Percentiles rank a stretch among this genome's conserved stretches.
Evolutionary conservation across 2,329 filamentous ascomycete genomes (phyloP).

Genomic region (Madurella mycetomatis): DNA sequence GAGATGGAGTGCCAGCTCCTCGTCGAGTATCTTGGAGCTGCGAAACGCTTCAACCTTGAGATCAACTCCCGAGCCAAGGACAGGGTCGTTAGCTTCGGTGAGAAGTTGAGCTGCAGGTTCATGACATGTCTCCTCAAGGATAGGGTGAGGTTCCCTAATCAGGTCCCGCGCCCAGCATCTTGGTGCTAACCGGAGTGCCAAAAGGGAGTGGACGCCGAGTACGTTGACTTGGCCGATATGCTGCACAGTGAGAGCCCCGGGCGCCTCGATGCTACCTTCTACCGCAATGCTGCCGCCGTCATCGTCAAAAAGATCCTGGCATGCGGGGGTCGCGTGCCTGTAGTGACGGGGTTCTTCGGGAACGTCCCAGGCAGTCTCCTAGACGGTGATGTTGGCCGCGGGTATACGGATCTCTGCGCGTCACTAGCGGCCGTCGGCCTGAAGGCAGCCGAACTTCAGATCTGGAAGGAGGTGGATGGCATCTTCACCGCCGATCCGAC

Average conservation of each 20-base stretch:
- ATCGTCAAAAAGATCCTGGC: constrained; percentile 61
- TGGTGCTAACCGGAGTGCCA: constrained; percentile 26
- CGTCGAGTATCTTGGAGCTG: constrained; percentile 64
- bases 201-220: constrained; percentile 76
- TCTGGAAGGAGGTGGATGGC: constrained; percentile 95
- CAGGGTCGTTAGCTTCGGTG: constrained; percentile 88
- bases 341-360: constrained; percentile 92
- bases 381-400: constrained; percentile 82
- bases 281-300: constrained; percentile 57
- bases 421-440: constrained; percentile 86
- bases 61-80: constrained; percentile 76
- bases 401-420: constrained; percentile 95
- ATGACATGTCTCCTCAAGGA: constrained; percentile 83
- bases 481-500: constrained; percentile 62
- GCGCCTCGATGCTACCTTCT: constrained; percentile 64
- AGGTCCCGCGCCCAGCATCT: not conserved
- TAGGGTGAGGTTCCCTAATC: constrained; percentile 40
- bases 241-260: constrained; percentile 62
- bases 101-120: constrained; percentile 91
- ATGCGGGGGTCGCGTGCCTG: constrained; percentile 65
- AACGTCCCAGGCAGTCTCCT: constrained; percentile 86
- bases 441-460: constrained; percentile 83
- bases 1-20: constrained; percentile 76
- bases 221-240: constrained; percentile 81
- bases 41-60: constrained; percentile 65